Evolutionary conservation across 495 filamentous ascomycete genomes (phyloP).

Genomic region (Penicillium crystallinum): DNA sequence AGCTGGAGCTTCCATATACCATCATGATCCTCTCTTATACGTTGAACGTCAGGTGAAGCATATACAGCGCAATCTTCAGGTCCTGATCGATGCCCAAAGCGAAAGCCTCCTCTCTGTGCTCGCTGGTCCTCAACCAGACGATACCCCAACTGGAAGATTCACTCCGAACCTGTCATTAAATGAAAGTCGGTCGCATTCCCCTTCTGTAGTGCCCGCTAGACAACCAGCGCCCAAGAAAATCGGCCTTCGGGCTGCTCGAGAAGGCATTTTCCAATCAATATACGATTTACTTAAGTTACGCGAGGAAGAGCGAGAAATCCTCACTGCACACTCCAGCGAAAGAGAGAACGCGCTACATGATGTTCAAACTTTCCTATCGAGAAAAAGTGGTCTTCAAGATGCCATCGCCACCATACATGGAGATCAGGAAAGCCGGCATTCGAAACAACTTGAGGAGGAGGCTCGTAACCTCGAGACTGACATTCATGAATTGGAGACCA

Average conservation of each 20-base stretch:
- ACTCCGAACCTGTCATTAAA: conserved; percentile 32
- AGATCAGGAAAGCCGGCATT: conserved; percentile 31
- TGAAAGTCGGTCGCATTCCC: conserved; percentile 18
- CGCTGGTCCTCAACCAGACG: conserved; percentile 26
- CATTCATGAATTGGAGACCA: conserved; percentile 59
- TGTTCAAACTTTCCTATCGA: conserved; percentile 56
- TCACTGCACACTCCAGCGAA: conserved; percentile 51
- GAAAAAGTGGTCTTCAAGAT: conserved; percentile 41
- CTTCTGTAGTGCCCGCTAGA: conserved; percentile 53
- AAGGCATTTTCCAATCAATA: conserved; percentile 67
- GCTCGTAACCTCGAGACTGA: conserved; percentile 50
- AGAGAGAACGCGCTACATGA: conserved; percentile 54
- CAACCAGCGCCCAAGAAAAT: conserved; percentile 55
- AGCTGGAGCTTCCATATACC: conserved; percentile 23
- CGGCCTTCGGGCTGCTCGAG: conserved; percentile 60
- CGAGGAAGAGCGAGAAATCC: conserved; percentile 59
- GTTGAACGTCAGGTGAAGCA: conserved; percentile 43
- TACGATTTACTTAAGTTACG: conserved; percentile 66
- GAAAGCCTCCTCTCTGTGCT: conserved; percentile 61
- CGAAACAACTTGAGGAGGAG: conserved; percentile 46
- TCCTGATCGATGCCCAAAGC: conserved; percentile 78
- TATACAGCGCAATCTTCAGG: conserved; percentile 73
- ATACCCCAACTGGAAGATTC: conserved; percentile 44
- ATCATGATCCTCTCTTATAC: conserved; percentile 38
- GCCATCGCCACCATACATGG: conserved; percentile 40